Evolutionary conservation across 1,139 yeast species (phyloP), one percentile per base, ranked within the genome.

Genomic region (Pichia inconspicua): DNA sequence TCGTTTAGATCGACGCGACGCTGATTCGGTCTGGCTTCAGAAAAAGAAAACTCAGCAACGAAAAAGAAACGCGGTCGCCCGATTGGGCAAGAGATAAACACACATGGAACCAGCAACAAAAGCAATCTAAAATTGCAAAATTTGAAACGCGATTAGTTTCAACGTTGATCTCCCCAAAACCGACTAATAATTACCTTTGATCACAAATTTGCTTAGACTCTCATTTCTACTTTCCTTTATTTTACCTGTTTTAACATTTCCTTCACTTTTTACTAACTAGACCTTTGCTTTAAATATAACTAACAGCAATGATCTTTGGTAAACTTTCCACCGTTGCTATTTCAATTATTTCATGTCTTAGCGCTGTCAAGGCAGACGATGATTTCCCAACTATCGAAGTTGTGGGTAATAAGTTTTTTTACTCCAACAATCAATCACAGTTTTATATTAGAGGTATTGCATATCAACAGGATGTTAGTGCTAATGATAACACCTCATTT

Each of bases 381-480:
- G 72, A 67, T 48, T 65, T 75, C 56, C 81, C 83, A 44, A 66
- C 76, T 43, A 73, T 80, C 57, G 82, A 79, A 59, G 73, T 80
- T 53, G 72, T 72, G 42, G 85, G 84, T 45, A 80, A 79, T 70
- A 82, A 86, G 66, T 87, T 87, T 67, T 87, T 77, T 71, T 85
- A 75, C 73, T 71, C 84, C 54, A 81, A 81, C 68, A 85, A 86
- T 63, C 94, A 92, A 28, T 74, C 90, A 47, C 94, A 87, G 65
- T 87, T 87, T 69, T 83, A 80, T 69, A 78, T 87, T 67, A 75
- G 74, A 64, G 95, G 95, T 67, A 73, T 86, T 54, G 95, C 94
- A 32, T 85, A 86, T 71, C 95, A 85, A 70, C 78, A 82, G 55
- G 83, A 84, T 66, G 75, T 82, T 48, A 73, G 78, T 42, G 78